Evolutionary conservation across 495 filamentous ascomycete species (phyloP), one percentile per base, ranked within the genome.

Genomic region (Daldinia loculata): DNA sequence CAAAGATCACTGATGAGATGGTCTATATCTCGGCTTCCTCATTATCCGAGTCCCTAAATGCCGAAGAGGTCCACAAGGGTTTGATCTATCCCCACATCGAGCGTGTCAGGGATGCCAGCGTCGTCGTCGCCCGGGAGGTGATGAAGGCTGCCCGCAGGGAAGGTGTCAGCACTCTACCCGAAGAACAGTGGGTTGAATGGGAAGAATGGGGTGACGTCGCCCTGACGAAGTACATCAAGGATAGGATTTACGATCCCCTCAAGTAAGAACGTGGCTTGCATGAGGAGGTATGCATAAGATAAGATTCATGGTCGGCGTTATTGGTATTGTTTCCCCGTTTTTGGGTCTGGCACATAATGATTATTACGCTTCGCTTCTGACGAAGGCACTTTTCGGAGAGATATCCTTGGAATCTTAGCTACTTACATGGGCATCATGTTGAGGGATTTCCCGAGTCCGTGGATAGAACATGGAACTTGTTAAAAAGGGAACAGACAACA

Each of bases 81-180:
- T 89, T 94, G 76, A 89, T 99, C 74, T 99, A 99, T 82, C 95
- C 95, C n/a, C 90, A 92, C 77, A 89, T 99, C 77, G 89, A 90
- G 74, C 91, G 95, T 50, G 97, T 99, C 67, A 88, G 95, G 30
- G 91, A 97, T 27, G 95, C 97, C 71, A 93, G 89, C 79, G 87
- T 97, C 56, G 81, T 92, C 39, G 95, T 99, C 36, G 91, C 94
- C 17, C 89, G 93, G 30, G 91, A 93, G 76, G 95, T 99, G 66
- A 98, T 99, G 86, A 93, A 94, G 75, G 89, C 92, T 19, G 93
- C 95, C 9, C 91, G 86, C 11, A 76, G 84, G 27, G 85, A 87
- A 45, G 86, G 86, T 48, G 86, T 88, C 58, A 84, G 82, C 74
- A 63, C 57, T 38, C 78, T 88, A 9, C 81, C 84, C 30, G 91